phyloP scores from a whole-genome alignment of 2,329 filamentous ascomycete genomes.

The Fusarium tuaranense region DNA sequence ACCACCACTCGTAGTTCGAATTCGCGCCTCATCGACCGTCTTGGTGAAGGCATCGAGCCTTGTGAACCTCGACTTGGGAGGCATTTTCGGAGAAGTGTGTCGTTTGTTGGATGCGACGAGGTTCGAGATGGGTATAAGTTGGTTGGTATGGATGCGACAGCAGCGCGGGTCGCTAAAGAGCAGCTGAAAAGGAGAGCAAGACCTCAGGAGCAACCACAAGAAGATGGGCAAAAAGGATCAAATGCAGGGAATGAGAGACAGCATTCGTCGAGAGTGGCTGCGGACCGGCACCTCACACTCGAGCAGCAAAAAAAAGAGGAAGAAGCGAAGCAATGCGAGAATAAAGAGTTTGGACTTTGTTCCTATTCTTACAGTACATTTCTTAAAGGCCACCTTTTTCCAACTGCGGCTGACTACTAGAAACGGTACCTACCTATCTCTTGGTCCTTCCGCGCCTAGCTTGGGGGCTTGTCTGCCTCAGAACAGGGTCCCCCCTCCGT shows the following conservation, averaged over 20 bases:
- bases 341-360: constrained; percentile 26
- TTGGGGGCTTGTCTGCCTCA: constrained; percentile 15
- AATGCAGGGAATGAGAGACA: constrained; percentile 32
- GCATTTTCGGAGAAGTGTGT: constrained; percentile 67
- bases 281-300: constrained; percentile 36
- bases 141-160: constrained; percentile 12
- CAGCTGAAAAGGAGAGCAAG: constrained; percentile 35
- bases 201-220: background rate
- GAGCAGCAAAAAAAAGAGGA: constrained; percentile 24
- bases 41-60: constrained; percentile 99
- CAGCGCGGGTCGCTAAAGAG: constrained; percentile 17
- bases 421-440: background rate
- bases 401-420: constrained; percentile 37
- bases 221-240: constrained; percentile 15
- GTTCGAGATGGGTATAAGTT: constrained; percentile 19
- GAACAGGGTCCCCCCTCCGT: constrained; percentile 27
- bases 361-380: constrained; percentile 8
- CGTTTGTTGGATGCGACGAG: constrained; percentile 13
- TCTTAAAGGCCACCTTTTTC: constrained; percentile 41
- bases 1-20: constrained; percentile 95
- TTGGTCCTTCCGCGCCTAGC: constrained; percentile 7
- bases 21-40: constrained; percentile 96
- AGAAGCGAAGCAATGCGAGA: constrained; percentile 29
- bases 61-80: constrained; percentile 92
- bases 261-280: constrained; percentile 25